Evolutionary conservation across 1,284 basidiomycete genomes (phyloP), one percentile per base, ranked within the genome.

Genomic region (Ceratobasidium sp.): DNA sequence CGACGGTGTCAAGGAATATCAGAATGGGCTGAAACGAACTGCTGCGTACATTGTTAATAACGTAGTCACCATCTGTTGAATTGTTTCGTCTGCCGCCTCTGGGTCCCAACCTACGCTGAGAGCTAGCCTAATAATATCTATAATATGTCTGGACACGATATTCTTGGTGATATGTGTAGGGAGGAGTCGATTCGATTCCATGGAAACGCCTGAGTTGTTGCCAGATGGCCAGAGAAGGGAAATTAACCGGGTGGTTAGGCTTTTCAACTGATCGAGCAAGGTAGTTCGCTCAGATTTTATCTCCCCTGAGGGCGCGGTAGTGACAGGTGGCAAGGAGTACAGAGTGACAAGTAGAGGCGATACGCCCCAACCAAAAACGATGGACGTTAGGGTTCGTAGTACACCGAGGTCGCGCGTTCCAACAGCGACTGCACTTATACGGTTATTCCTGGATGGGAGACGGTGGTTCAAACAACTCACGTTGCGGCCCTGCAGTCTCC

Each of bases 21-120:
- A 58, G 22, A 24, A 34, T 27, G 27, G 41, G n/a, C 59, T 13
- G 9, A 63, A 54, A 65, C 46, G 41, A 29, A 48, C 64, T 68
- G 61, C 19, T 27, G 84, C 89, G 78, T 83, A 91, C 90, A 85
- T 82, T 77, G 85, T 84, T 54, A 92, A 81, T 29, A 93, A 79
- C 71, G 87, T 87, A 78, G 88, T 83, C 1, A 87, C 83, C 37
- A 85, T 78, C 1, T 88, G 85, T 9, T 88, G 82, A 27, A 87
- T 4, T 7, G 54, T 83, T 0, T 84, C 83, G 6, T 84, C 80
- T 6, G 86, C 77, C 0, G 84, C 81, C 75, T 86, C 88, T 3
- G 90, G 90, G 4, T 91, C 82, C 91, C 92, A 93, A 2, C 89
- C 92, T 3, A 93, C 81, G 16, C 86, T 80, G 2, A 93, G 84